These are phyloP conservation scores for Halophytophthora polymorphica DNA, from an alignment of 352 stramenopile genomes.

Conservation along the genomic window DNA sequence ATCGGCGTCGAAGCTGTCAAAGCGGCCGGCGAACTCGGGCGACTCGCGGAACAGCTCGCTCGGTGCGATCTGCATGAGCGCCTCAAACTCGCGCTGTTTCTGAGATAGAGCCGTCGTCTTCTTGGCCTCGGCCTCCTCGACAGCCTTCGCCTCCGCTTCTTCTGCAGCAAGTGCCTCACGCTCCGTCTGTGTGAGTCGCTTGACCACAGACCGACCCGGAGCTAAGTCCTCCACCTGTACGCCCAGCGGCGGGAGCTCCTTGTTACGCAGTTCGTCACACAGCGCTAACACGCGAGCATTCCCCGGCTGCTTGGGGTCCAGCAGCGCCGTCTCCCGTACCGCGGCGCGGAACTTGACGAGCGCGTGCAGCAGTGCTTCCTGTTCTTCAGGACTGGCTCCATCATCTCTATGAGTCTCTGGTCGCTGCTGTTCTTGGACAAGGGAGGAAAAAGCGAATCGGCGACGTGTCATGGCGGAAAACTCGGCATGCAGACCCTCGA, in stretches of 20 bases:
- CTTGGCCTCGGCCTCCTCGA: conserved; percentile 5
- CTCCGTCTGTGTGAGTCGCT: conserved; percentile 43
- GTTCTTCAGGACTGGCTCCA: conserved; percentile 18
- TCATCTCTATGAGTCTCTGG: conserved; percentile 2
- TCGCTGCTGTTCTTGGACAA: conserved; percentile 20
- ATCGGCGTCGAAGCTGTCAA: conserved; percentile 47
- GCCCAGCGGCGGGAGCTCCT: conserved; percentile 47
- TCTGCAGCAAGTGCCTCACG: conserved; percentile 17
- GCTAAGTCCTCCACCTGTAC: conserved; percentile 71
- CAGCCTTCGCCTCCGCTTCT: conserved; percentile 6
- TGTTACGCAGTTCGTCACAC: conserved; percentile 62
- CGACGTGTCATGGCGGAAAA: conserved; percentile 41
- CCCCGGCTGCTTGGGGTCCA: conserved; percentile 32
- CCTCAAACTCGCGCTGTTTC: conserved; percentile 61
- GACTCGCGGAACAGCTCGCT: conserved; percentile 45
- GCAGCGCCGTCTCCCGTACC: conserved; percentile 55
- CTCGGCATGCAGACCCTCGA: conserved; percentile 48
- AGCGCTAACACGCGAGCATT: conserved; percentile 49
- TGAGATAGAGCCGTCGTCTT: conserved; percentile 10
- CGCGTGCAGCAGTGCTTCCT: conserved; percentile 37
- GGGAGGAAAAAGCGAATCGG: conserved; percentile 16
- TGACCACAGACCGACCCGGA: conserved; percentile 58
- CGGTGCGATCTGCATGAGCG: conserved; percentile 65
- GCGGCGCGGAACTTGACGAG: conserved; percentile 63
- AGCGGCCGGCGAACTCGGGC: conserved; percentile 47